Percentiles rank a stretch among this genome's conserved stretches.
These are phyloP conservation scores for Arthrinium phaeospermum DNA, from an alignment of 2,329 filamentous ascomycete genomes.

Conservation along the genomic window DNA sequence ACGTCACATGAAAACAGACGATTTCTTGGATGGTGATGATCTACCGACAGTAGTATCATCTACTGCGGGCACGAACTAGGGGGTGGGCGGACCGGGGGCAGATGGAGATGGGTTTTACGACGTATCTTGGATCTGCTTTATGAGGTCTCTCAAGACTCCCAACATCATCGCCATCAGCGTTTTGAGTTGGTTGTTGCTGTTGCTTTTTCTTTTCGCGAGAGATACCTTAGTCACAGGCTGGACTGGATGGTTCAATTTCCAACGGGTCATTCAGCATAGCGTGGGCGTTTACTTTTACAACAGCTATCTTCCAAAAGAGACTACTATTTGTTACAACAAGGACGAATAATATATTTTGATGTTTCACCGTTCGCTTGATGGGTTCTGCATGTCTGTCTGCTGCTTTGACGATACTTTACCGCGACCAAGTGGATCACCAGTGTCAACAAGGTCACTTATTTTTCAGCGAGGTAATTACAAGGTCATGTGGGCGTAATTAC, in stretches of 20 bases:
- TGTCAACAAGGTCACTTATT: too few relatives aligned
- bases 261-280: constrained; percentile 12
- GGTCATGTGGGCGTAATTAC: not conserved
- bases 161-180: not conserved
- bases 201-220: not conserved
- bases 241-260: constrained; percentile 2
- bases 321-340: not conserved
- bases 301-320: not conserved
- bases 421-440: too few relatives aligned
- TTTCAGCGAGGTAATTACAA: not conserved
- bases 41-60: not conserved
- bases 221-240: constrained; percentile 14
- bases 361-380: not conserved
- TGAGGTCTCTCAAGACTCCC: not conserved
- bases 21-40: not conserved
- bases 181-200: not conserved
- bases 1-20: constrained; percentile 12
- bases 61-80: not conserved
- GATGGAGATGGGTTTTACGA: not conserved
- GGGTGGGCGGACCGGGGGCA: not conserved
- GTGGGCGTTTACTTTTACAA: constrained; percentile 5
- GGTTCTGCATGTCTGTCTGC: not conserved
- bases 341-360: constrained; percentile 2
- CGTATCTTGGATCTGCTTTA: not conserved
- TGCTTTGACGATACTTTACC: too few relatives aligned